Conservation (phyloP, 208 protist species). For the Crithidia brevicula region DNA sequence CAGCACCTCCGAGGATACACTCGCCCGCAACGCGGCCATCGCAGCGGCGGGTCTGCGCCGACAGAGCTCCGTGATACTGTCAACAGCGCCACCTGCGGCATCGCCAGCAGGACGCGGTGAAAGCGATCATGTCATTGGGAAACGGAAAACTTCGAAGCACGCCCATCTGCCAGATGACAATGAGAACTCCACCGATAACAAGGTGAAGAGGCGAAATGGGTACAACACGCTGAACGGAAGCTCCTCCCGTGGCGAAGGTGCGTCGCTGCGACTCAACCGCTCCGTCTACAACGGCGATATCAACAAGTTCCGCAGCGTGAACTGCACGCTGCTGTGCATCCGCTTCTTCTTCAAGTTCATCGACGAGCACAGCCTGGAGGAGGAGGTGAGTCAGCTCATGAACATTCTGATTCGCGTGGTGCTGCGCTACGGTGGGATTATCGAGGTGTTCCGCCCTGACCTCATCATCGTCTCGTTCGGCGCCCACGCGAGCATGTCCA, state of each 20-base stretch:
- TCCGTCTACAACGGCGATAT: conserved; percentile 18
- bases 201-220: not conserved
- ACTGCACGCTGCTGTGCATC: conserved; percentile 43
- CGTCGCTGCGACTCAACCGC: conserved; percentile 14
- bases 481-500: conserved; percentile 49
- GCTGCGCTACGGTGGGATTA: conserved; percentile 39
- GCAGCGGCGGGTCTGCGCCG: no score
- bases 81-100: no score
- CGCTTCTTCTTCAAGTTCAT: conserved; percentile 40
- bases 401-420: conserved; percentile 27
- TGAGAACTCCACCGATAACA: not conserved
- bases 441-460: conserved; percentile 46
- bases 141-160: not conserved
- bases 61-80: not conserved
- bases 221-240: conserved; percentile 5
- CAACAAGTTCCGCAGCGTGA: conserved; percentile 36
- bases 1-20: conserved; percentile 1
- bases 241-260: not conserved
- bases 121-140: no score
- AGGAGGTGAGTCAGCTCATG: conserved; percentile 40
- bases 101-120: not conserved
- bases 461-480: conserved; percentile 54
- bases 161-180: not conserved
- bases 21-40: not conserved
- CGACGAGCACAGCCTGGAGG: conserved; percentile 32